Conservation (phyloP, 1,284 basidiomycete genomes). For the Earliella scabrosa region DNA sequence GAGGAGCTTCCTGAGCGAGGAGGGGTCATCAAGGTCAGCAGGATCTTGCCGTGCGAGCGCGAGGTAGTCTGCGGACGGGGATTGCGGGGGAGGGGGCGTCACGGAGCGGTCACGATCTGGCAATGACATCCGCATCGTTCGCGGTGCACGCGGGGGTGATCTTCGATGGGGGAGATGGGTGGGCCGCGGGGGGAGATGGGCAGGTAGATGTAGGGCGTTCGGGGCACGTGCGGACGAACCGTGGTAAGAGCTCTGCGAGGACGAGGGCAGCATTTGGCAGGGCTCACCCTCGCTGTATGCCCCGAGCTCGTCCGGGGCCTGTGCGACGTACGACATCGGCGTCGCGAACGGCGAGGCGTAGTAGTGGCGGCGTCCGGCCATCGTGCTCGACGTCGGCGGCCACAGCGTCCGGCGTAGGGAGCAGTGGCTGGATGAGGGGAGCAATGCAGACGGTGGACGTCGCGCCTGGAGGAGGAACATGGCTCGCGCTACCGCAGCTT, state of each 20-base stretch:
- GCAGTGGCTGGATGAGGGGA: neutral
- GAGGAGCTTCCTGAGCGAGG: slow-evolving; percentile 63
- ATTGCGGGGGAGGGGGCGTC: slow-evolving; percentile 28
- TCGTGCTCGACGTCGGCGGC: neutral
- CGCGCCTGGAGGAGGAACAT: neutral
- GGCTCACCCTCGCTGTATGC: slow-evolving; percentile 17
- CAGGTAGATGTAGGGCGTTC: slow-evolving; percentile 1
- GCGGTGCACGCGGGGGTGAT: slow-evolving; percentile 13
- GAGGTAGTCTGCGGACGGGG: slow-evolving; percentile 37
- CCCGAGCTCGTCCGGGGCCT: neutral
- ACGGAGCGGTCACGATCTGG: slow-evolving; percentile 18
- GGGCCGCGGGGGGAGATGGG: slow-evolving; percentile 11
- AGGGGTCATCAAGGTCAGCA: slow-evolving; percentile 35
- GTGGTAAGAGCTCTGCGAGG: slow-evolving; percentile 11
- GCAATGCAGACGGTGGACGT: neutral
- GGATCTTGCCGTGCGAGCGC: slow-evolving; percentile 28
- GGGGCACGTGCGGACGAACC: slow-evolving; percentile 14
- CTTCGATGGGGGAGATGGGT: neutral
- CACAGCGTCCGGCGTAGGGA: neutral
- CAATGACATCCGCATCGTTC: slow-evolving; percentile 11
- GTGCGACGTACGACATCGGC: no score
- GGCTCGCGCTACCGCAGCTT: no score
- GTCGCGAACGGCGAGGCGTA: neutral
- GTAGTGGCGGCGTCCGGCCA: neutral
- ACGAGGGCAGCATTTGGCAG: slow-evolving; percentile 14